Base-by-base conservation (phyloP, 768 basidiomycete species). In the Rhodotorula toruloides region DNA sequence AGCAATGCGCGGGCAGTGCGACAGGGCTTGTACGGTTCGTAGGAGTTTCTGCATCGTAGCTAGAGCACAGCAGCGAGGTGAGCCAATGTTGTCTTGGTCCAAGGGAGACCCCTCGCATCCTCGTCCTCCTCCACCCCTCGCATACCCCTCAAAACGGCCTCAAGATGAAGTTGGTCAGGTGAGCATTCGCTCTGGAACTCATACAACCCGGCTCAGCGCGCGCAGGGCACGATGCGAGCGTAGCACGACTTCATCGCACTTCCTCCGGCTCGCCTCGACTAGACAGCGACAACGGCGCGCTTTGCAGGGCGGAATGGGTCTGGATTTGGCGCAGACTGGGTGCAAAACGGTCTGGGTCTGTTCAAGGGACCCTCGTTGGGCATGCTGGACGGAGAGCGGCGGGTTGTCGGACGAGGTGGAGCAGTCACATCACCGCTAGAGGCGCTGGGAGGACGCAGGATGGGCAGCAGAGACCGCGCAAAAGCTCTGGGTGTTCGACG, bases 161-260 rank as follows among this genome's bases (percentile, higher is more conserved):
- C 65, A 67, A 17, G 55, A 67, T 67, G 66, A 67, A 67, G 61
- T 42, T 67, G 43, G 66, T 67, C 50, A 49, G 66, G 66, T 67
- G 32, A 39, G 58, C 42, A 43, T 22, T 43, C 42, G 17, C 40
- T 37, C 6, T 40, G 40, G 5, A 22, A 12, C 22, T 14, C n/a
- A 4, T 22, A 5, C 22, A 21, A 32, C 21, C 29, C 37, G 7
- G 4, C 27, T n/a, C n/a, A n/a, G n/a, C n/a, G n/a, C n/a, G 4
- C 10, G 50, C 50, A 25, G 34, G 22, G 48, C 48, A 13, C 19
- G 32, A 16, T 7, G 5, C 19, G 3, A 25, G 4, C 53, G 12
- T 6, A 25, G 16, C 7, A 4, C 17, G 7, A 7, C 11, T 14
- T 14, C 37, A 17, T 17, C 49, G 10, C 49, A 7, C 17, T 31